These are phyloP conservation scores for Cryptosporidium xiaoi DNA, from an alignment of 169 alveolate species.

Conservation along the genomic window DNA sequence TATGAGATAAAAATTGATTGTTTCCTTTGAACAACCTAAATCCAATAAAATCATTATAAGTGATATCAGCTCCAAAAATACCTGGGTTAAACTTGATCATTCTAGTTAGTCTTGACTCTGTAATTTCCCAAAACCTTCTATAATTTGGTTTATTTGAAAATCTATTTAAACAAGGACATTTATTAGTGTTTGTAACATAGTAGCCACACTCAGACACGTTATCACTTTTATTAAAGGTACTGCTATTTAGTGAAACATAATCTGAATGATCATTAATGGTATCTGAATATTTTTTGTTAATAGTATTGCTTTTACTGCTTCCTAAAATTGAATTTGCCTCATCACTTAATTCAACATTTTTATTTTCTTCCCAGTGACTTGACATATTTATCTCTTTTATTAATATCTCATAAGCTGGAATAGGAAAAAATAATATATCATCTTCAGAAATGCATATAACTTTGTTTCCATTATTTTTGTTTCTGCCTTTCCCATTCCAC, in stretches of 20 bases:
- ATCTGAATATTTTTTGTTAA: too few relatives aligned
- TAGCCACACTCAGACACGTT: too few relatives aligned
- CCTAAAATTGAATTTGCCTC: too few relatives aligned
- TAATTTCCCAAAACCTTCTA: conserved; percentile 31
- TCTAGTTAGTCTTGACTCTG: conserved; percentile 25
- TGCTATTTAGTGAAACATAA: too few relatives aligned
- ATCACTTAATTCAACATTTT: background rate
- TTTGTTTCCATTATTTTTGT: background rate
- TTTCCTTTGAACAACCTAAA: background rate
- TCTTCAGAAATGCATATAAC: conserved; percentile 5
- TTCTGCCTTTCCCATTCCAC: conserved; percentile 8
- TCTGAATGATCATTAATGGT: too few relatives aligned
- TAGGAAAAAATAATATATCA: conserved; percentile 24
- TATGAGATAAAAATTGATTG: too few relatives aligned
- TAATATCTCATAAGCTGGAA: conserved; percentile 40
- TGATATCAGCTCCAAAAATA: background rate
- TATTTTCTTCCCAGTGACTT: conserved; percentile 16
- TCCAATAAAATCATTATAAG: background rate
- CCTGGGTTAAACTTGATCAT: conserved; percentile 8
- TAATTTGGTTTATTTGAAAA: conserved; percentile 3
- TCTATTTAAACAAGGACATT: conserved; percentile 1
- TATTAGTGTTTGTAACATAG: background rate
- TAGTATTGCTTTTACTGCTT: too few relatives aligned
- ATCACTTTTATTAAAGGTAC: too few relatives aligned
- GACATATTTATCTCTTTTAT: conserved; percentile 34